Evolutionary conservation across 2,329 filamentous ascomycete species (phyloP).

Genomic region (Cryphonectria japonica): DNA sequence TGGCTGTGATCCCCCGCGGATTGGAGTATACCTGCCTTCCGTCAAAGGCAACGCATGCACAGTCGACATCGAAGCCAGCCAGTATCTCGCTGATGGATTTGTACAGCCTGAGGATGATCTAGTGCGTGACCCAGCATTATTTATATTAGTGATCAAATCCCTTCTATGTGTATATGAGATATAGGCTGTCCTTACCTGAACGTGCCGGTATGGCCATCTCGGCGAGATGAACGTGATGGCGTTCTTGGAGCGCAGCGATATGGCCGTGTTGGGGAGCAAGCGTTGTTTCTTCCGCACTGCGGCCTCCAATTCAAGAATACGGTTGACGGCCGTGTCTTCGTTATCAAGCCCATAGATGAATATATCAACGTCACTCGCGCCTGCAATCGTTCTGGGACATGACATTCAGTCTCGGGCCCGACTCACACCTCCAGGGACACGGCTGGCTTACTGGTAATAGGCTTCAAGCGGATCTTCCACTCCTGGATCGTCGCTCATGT

Average conservation of each 20-base stretch:
- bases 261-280: not conserved
- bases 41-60: not conserved
- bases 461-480: not conserved
- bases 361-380: not conserved
- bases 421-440: not conserved
- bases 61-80: not conserved
- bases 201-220: not conserved
- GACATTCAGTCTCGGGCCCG: not conserved
- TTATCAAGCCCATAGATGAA: not conserved
- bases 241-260: not conserved
- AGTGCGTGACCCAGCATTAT: not conserved
- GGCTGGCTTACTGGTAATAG: not conserved
- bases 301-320: not conserved
- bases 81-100: not conserved
- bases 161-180: not conserved
- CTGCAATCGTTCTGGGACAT: not conserved
- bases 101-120: not conserved
- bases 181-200: not conserved
- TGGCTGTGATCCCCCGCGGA: not conserved
- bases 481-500: not conserved
- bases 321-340: not conserved
- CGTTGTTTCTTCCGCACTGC: not conserved
- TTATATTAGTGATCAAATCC: not conserved
- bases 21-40: not conserved
- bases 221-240: not conserved